phyloP scores from a whole-genome alignment of 2,329 filamentous ascomycete species.

The Arthrobotrys megalospora region DNA sequence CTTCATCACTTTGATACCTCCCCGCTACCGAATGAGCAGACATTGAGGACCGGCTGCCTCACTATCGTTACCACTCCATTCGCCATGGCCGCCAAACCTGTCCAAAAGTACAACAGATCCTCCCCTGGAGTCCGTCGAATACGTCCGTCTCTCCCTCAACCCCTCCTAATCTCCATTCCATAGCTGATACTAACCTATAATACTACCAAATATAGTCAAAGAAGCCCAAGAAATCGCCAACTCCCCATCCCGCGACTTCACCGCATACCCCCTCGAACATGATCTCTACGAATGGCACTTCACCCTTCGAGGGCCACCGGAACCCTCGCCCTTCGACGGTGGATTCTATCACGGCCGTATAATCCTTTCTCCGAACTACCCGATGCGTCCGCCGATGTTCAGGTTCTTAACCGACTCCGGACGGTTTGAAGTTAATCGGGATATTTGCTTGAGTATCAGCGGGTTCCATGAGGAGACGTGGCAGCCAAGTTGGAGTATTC shows the following conservation, averaged over 20 bases:
- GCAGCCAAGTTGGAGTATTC: conserved; percentile 97
- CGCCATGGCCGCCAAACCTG: conserved; percentile 67
- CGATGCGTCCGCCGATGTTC: conserved; percentile 92
- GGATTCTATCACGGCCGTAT: conserved; percentile 98
- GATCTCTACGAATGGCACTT: conserved; percentile 99
- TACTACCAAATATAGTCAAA: conserved; percentile 74
- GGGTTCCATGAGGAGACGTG: conserved; percentile 98
- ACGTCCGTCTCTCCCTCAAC: conserved; percentile 69
- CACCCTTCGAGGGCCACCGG: conserved; percentile 89
- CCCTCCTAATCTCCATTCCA: conserved; percentile 7
- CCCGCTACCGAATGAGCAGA: too few relatives aligned
- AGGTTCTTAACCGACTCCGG: conserved; percentile 93
- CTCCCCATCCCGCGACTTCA: conserved; percentile 86
- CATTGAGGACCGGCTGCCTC: background rate
- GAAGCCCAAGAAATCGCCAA: conserved; percentile 89
- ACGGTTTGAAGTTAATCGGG: conserved; percentile 94
- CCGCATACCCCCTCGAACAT: conserved; percentile 85
- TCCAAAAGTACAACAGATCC: conserved; percentile 76
- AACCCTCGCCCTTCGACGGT: conserved; percentile 80
- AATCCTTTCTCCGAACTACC: conserved; percentile 88
- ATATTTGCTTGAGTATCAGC: conserved; percentile 94
- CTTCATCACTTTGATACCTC: too few relatives aligned
- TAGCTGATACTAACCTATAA: background rate
- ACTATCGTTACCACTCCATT: background rate
- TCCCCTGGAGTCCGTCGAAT: conserved; percentile 89